Evolutionary conservation across 257 asterid genomes (phyloP).

Genomic region (Przewalskia tangutica): DNA sequence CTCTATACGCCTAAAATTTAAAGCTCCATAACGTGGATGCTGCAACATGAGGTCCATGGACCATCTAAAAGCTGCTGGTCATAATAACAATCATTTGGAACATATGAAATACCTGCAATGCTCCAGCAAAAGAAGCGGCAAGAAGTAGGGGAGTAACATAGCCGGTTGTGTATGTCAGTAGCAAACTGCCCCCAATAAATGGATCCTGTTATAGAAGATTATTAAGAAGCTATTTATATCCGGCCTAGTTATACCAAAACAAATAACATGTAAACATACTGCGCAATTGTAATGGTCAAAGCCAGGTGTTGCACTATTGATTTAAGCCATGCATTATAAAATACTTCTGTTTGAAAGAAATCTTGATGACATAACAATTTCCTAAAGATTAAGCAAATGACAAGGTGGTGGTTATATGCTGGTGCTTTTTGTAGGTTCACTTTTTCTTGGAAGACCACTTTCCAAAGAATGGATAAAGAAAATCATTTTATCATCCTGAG

Average conservation of each 20-base stretch:
- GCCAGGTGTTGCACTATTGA: background rate
- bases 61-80: background rate
- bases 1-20: background rate
- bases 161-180: slow-evolving; percentile 85
- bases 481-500: background rate
- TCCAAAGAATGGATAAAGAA: background rate
- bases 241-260: background rate
- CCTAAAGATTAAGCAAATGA: background rate
- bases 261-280: background rate
- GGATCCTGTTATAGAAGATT: slow-evolving; percentile 52
- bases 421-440: background rate
- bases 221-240: background rate
- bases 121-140: slow-evolving; percentile 98
- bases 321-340: background rate
- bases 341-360: background rate
- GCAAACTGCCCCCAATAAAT: slow-evolving; percentile 71
- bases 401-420: background rate
- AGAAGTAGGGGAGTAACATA: slow-evolving; percentile 89
- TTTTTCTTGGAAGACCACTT: background rate
- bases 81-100: background rate
- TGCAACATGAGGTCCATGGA: background rate
- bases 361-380: background rate
- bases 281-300: background rate
- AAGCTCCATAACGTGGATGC: background rate
- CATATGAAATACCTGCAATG: slow-evolving; percentile 54